Evolutionary conservation across 768 basidiomycete genomes (phyloP).

Genomic region (Piloderma croceum): DNA sequence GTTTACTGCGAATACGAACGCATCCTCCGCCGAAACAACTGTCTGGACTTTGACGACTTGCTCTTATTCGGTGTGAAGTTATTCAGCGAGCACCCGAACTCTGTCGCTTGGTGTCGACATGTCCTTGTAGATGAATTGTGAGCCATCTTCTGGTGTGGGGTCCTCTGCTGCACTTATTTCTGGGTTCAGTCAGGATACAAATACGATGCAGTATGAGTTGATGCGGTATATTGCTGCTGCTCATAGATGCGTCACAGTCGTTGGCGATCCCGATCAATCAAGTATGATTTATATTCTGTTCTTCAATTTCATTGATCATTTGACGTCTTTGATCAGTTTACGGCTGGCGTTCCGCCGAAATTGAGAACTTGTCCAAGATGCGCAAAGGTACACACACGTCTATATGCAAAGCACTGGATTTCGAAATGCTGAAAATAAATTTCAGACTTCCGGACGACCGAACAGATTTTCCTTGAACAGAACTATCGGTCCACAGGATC

Average conservation of each 20-base stretch:
- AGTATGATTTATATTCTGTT: conserved; percentile 37
- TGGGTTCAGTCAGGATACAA: conserved; percentile 67
- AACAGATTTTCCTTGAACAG: conserved; percentile 73
- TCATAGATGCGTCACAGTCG: conserved; percentile 61
- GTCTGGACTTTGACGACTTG: conserved; percentile 86
- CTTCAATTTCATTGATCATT: background rate
- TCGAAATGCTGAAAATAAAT: background rate
- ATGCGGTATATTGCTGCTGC: conserved; percentile 59
- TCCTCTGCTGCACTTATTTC: background rate
- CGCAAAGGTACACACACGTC: conserved; percentile 37
- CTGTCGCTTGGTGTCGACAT: conserved; percentile 57
- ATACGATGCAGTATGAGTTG: conserved; percentile 73
- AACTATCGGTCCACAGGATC: conserved; percentile 83
- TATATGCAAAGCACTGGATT: no score
- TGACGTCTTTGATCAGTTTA: conserved; percentile 46
- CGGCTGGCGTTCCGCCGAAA: conserved; percentile 81
- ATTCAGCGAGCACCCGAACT: conserved; percentile 44
- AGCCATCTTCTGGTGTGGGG: conserved; percentile 24
- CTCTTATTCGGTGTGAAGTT: conserved; percentile 66
- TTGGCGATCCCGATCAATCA: conserved; percentile 90
- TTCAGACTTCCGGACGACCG: conserved; percentile 58
- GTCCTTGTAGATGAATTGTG: conserved; percentile 82
- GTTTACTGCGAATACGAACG: conserved; percentile 66
- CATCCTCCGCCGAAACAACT: conserved; percentile 53
- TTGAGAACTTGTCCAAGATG: conserved; percentile 73